Evolutionary conservation across 345 rosid genomes (phyloP), one percentile per base, ranked within the genome.

Genomic region (Isatis tinctoria): DNA sequence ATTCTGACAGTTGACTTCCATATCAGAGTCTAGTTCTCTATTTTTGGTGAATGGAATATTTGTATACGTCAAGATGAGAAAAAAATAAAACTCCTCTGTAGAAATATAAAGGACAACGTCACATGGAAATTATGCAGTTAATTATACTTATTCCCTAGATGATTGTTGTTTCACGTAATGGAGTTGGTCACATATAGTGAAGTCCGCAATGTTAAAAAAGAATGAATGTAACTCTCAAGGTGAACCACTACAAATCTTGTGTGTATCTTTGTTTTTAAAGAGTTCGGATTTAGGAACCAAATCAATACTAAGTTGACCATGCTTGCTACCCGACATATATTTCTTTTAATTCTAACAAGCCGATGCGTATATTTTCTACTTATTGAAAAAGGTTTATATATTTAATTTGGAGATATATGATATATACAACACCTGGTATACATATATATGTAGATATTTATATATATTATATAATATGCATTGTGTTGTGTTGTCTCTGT

Each of bases 1-100:
- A 67, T 4, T 4, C 56, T 67, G 53, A 75, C 39, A 67, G 73
- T 74, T 67, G 79, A 75, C 74, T 75, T 75, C 32, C n/a, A 51
- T 28, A 10, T 30, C 30, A 49, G 20, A 67, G 37, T 59, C 43
- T 59, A 27, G 27, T 74, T 59, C 68, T 67, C 47, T 74, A 67
- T 49, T 67, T 66, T 59, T 28, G 56, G 73, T 11, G 63, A 49
- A 75, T 49, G 37, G 67, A 59, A 75, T 68, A 67, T 26, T 13
- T 67, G 36, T 30, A 59, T 67, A 67, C 62, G 68, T 74, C 56
- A 57, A 65, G 26, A 60, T 10, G 41, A 37, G 20, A 12, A 65
- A 22, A 36, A 51, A 3, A 4, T 2, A 49, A 14, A 45, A 22
- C 26, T 33, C 10, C 4, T 12, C 26, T 60, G 20, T 72, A 30